phyloP scores from a whole-genome alignment of 2,329 filamentous ascomycete genomes.

The Scytalidium sp. region DNA sequence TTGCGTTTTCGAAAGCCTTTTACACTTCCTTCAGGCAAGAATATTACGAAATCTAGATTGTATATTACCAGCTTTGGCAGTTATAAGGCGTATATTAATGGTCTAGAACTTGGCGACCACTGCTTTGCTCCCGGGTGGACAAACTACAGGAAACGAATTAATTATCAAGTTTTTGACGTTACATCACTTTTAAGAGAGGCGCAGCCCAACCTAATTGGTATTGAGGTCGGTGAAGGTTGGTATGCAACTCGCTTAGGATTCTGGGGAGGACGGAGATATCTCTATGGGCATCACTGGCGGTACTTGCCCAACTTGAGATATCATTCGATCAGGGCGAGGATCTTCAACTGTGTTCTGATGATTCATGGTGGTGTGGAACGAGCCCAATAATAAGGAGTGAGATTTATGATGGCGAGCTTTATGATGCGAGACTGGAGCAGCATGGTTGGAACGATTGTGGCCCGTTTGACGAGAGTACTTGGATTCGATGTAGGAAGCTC shows the following conservation, averaged over 20 bases:
- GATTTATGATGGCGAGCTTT: constrained; percentile 52
- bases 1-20: too few species aligned
- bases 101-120: constrained; percentile 24
- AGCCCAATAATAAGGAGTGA: constrained; percentile 26
- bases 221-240: constrained; percentile 49
- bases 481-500: constrained; percentile 29
- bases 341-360: constrained; percentile 31
- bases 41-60: constrained; percentile 22
- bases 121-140: constrained; percentile 39
- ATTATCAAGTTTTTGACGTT: constrained; percentile 53
- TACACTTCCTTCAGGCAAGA: too few species aligned
- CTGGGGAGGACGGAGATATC: constrained; percentile 28
- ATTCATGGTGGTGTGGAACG: constrained; percentile 28
- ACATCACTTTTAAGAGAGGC: constrained; percentile 33
- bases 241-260: constrained; percentile 37
- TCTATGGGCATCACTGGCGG: constrained; percentile 37
- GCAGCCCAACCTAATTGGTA: constrained; percentile 36
- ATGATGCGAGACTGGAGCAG: constrained; percentile 36
- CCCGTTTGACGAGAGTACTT: constrained; percentile 22
- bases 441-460: constrained; percentile 22
- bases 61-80: constrained; percentile 34
- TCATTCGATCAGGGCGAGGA: constrained; percentile 29
- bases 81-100: constrained; percentile 34
- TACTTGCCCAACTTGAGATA: constrained; percentile 37
- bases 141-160: constrained; percentile 43